Conservation (phyloP, 768 basidiomycete species). For the Suillus brevipes region DNA sequence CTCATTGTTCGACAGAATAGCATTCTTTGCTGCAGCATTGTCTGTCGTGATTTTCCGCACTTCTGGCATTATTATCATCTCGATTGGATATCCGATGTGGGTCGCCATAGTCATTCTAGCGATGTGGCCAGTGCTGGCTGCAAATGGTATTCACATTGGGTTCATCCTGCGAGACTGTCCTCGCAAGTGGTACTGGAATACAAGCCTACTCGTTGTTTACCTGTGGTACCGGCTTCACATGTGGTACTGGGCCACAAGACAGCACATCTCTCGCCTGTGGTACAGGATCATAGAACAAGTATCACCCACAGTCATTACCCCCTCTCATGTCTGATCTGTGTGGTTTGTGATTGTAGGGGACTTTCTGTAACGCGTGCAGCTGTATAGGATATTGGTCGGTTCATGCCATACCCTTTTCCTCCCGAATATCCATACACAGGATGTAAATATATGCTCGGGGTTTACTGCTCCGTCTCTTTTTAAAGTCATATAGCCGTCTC, state of each 20-base stretch:
- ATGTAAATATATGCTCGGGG: too few relatives aligned
- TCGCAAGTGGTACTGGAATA: too few relatives aligned
- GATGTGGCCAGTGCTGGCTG: conserved; percentile 1
- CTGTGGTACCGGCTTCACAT: not conserved
- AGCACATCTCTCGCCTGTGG: not conserved
- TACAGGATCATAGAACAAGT: not conserved
- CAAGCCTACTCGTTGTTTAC: not conserved
- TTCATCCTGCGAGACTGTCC: not conserved
- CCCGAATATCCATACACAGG: not conserved
- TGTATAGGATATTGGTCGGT: not conserved
- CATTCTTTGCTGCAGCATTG: conserved; percentile 29
- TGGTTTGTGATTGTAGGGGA: not conserved
- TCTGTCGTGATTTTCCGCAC: conserved; percentile 25
- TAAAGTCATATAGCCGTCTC: not conserved
- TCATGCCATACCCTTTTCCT: not conserved
- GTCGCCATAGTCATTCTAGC: not conserved
- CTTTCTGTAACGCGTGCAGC: not conserved
- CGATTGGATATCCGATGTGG: conserved; percentile 10
- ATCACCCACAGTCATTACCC: not conserved
- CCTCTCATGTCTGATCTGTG: not conserved
- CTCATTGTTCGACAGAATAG: conserved; percentile 13
- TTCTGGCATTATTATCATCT: conserved; percentile 14
- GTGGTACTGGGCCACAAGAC: not conserved
- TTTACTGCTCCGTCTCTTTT: not conserved
- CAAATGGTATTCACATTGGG: not conserved